Base-by-base conservation (phyloP, 129 eudicot genomes). In the Ambrosia trifida region DNA sequence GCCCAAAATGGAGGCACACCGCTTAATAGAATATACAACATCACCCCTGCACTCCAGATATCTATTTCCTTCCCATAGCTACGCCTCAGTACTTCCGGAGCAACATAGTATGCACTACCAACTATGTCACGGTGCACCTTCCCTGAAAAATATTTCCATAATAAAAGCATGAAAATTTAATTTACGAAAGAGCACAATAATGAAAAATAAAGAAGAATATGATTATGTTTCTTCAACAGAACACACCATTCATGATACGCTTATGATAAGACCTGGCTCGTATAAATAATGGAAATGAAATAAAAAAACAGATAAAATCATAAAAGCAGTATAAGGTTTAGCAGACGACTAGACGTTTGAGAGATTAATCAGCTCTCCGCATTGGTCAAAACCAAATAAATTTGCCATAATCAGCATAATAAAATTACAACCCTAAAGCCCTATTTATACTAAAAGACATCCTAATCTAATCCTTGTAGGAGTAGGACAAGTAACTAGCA, bases 1-100 rank as follows among this genome's bases (percentile, higher is more conserved):
- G 96, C 96, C 91, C 96, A 88, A 81, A 88, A 88, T 28, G 95
- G 90, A 80, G 95, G 95, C 16, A 88, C 95, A n/a, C 95, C 95
- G 19, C 95, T 85, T 31, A 88, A 81, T 63, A 88, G 74, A 82
- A 88, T 85, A 72, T 88, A 88, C 80, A 88, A 78, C 46, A 88
- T 88, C 40, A 88, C 85, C 73, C 95, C 95, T 52, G 90, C 95
- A 58, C 95, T 88, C 95, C 95, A 88, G 31, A 88, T 79, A 70
- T 88, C 95, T 76, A 88, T 85, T 79, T 88, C 95, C 57, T 88
- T 88, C 67, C 95, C 95, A 35, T 88, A 85, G 74, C 88, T 85
- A 43, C 95, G 86, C 62, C 85, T 63, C 49, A 88, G 49, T 46
- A 88, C 95, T 82, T 88, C 95, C 3, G 95, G 95, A 74, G 95